A percentile compares a stretch with the other conserved stretches of the same genome.
Evolutionary conservation across 2,329 filamentous ascomycete species (phyloP).

Genomic region (Exserohilum turcica): DNA sequence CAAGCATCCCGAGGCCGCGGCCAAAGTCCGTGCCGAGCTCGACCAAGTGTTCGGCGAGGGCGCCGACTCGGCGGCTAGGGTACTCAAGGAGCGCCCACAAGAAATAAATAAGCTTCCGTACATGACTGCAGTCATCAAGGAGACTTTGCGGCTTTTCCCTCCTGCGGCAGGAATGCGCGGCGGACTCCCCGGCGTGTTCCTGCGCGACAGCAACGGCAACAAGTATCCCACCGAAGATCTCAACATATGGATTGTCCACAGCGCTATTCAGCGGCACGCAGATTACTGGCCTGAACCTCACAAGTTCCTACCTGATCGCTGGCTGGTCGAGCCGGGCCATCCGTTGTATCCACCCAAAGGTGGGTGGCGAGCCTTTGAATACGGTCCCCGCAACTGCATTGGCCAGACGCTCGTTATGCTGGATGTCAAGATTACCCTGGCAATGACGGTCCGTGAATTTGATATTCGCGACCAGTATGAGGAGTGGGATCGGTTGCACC

Average conservation of each 20-base stretch:
- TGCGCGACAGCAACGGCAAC: slow-evolving; percentile 28
- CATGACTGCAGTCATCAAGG: slow-evolving; percentile 44
- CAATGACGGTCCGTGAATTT: slow-evolving; percentile 27
- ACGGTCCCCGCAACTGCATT: slow-evolving; percentile 38
- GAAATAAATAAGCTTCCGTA: slow-evolving; percentile 40
- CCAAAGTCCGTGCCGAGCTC: slow-evolving; percentile 35
- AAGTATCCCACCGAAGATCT: slow-evolving; percentile 26
- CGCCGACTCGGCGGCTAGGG: slow-evolving; percentile 8
- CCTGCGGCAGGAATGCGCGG: slow-evolving; percentile 38
- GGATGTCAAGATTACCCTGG: slow-evolving; percentile 21
- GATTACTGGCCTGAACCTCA: slow-evolving; percentile 25
- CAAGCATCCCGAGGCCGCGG: slow-evolving; percentile 28
- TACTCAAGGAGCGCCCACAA: slow-evolving; percentile 27
- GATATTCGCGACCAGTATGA: slow-evolving; percentile 21
- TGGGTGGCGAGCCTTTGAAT: slow-evolving; percentile 47
- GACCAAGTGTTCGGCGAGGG: slow-evolving; percentile 37
- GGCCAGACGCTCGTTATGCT: slow-evolving; percentile 27
- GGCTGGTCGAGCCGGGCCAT: slow-evolving; percentile 19
- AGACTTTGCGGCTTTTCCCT: slow-evolving; percentile 41
- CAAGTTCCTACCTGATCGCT: slow-evolving; percentile 35
- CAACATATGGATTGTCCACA: slow-evolving; percentile 23
- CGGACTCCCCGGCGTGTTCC: slow-evolving; percentile 17
- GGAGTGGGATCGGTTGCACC: slow-evolving; percentile 18
- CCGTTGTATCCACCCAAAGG: slow-evolving; percentile 19
- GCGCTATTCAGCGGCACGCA: slow-evolving; percentile 22